phyloP scores from a whole-genome alignment of 306 rosid genomes.

The Cicer arietinum region DNA sequence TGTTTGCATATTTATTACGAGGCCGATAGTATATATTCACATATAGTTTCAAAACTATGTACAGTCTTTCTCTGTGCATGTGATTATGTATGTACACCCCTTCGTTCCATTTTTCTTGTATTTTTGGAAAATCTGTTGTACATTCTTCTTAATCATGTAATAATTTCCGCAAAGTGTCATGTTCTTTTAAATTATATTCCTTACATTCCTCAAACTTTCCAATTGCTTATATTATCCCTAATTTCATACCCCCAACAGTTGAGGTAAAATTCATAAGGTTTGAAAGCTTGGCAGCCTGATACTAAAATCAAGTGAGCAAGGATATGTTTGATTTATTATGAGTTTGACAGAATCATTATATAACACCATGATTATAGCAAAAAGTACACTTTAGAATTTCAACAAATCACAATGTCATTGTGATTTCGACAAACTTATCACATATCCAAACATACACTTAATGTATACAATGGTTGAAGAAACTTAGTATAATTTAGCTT shows the following conservation, averaged over 20 bases:
- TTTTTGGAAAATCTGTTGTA: constrained; percentile 23
- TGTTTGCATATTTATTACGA: constrained; percentile 44
- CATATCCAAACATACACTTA: not conserved
- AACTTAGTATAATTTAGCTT: not conserved
- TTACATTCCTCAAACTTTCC: not conserved
- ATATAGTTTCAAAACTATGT: constrained; percentile 8
- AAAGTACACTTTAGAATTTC: not conserved
- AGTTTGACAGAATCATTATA: too few species aligned
- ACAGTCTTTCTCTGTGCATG: not conserved
- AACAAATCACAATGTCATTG: not conserved
- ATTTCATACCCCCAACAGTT: not conserved
- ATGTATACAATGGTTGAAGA: not conserved
- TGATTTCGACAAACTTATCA: not conserved
- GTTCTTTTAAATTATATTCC: not conserved
- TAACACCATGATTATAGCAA: too few species aligned
- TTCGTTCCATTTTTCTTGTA: not conserved
- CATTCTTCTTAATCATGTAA: constrained; percentile 20
- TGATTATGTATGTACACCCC: not conserved
- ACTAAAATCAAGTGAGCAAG: not conserved
- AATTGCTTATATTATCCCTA: constrained; percentile 14
- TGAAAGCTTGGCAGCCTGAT: not conserved
- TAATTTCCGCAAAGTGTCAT: not conserved
- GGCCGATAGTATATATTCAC: constrained; percentile 20
- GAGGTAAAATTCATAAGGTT: constrained; percentile 4
- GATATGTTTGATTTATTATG: too few species aligned